Evolutionary conservation across 1,139 yeast genomes (phyloP), one percentile per base, ranked within the genome.

Genomic region (Saccharomyces hybrid): DNA sequence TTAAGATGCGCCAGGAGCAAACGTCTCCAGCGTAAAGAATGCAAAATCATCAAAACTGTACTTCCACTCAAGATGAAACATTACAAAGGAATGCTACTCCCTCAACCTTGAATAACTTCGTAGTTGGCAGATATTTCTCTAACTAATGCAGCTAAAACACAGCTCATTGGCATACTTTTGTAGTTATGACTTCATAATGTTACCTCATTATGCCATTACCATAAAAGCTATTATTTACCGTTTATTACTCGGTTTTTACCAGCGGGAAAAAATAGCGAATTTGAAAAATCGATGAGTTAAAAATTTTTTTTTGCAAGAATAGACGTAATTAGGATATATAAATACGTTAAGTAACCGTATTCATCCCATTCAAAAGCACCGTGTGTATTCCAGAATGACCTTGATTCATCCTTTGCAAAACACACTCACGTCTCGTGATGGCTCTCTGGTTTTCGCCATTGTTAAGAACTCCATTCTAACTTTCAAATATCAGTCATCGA

Each of bases 381-480:
- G 7, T 26, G 31, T 7, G 29, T 27, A 41, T 34, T 26, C 4
- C 14, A 31, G n/a, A 29, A 61, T 57, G 60, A 38, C 54, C 13
- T 77, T 84, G 82, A 82, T 82, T 64, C 91, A 85, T 63, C 93
- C 93, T 32, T 80, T 81, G 65, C 91, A 85, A 64, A 74, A 79
- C 49, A 67, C 83, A 3, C 65, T 76, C 7, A 64, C 79, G 16
- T 77, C 74, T 61, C 64, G 65, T 7, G 66, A 71, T 26, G 82
- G 83, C 0, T 68, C 74, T 2, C 70, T 76, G 46, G 66, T 86
- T 23, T 84, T 79, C 68, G 77, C 80, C 0, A 75, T 85, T 0
- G 78, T 81, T 2, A 82, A 83, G 62, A 84, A 83, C 63, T 72
- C 76, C 28, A 71, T 86, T 28, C 76, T 77, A 54, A 85, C 77